Conservation (phyloP, 169 alveolate species). For the Babesia gibsoni region DNA sequence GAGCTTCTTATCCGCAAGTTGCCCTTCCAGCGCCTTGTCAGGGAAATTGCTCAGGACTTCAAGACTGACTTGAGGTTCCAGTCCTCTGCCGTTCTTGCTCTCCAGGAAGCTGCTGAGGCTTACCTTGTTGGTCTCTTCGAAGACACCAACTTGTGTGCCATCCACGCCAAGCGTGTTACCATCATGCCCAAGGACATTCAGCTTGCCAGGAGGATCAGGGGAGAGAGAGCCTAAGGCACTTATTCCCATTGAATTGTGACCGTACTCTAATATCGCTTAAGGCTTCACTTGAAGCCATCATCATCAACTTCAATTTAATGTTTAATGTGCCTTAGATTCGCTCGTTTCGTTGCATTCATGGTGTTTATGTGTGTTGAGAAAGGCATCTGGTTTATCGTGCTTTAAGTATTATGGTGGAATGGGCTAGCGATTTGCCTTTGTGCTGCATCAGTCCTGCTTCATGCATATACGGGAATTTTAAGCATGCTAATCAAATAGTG, state of each 20-base stretch:
- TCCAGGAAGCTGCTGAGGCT: constrained; percentile 99
- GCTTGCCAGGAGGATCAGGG: constrained; percentile 98
- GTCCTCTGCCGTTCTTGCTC: constrained; percentile 97
- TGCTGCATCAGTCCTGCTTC: neutral
- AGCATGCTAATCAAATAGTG: too few species aligned
- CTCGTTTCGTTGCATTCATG: too few species aligned
- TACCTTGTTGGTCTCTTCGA: constrained; percentile 98
- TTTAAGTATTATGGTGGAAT: too few species aligned
- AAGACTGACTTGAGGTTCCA: constrained; percentile 98
- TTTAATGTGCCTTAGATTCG: too few species aligned
- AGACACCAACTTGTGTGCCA: constrained; percentile 98
- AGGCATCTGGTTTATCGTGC: too few species aligned
- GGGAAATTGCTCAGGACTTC: constrained; percentile 96
- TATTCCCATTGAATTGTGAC: constrained; percentile 40
- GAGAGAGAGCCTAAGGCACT: constrained; percentile 88
- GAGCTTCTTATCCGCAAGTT: constrained; percentile 96
- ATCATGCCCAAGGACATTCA: constrained; percentile 99
- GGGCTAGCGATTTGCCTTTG: neutral
- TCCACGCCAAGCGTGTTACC: constrained; percentile 99
- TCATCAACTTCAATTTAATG: neutral
- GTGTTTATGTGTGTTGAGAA: too few species aligned
- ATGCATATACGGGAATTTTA: too few species aligned
- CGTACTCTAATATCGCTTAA: constrained; percentile 53
- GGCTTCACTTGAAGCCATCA: constrained; percentile 85
- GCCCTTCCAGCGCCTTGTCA: constrained; percentile 97